Base-by-base conservation (phyloP, 345 rosid genomes). In the Aurinia saxatilis region DNA sequence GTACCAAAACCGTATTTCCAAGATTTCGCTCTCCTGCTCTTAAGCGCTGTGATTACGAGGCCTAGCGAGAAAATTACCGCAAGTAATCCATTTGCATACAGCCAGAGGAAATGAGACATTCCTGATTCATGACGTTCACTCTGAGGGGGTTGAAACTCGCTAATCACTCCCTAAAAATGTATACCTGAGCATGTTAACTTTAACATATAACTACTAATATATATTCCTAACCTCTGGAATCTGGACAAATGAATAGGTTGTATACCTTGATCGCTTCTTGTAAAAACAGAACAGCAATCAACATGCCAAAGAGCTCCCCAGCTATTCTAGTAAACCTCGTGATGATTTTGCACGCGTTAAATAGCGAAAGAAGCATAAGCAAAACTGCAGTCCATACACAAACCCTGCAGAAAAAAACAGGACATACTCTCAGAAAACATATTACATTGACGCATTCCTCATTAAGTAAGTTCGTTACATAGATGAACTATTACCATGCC, bases 251-350 rank as follows among this genome's bases (percentile, higher is more conserved):
- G 39, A 33, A 5, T 17, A n/a, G 49, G 27, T 23, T 52, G 35
- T 77, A 88, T 77, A 88, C 91, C 87, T 78, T 86, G 48, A 84
- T 17, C 68, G 95, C 91, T 77, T 90, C 87, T 78, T 90, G 95
- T 57, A 90, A 76, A 66, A 90, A 90, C 30, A 86, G 81, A 68
- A 86, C 85, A 27, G 88, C 68, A 33, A 84, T 90, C 74, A 90
- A 49, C 91, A 84, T 81, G 75, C 91, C 95, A 60, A 86, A 86
- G 47, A 84, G 82, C 60, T 90, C 95, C 2, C 82, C 95, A 14
- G 85, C 91, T 10, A 90, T 72, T 77, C 97, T 79, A 1, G 90
- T 84, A 67, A 90, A 90, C 60, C 78, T 79, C 7, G 59, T 65
- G 59, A 86, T 83, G 67, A 90, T 59, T 31, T 59, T 76, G 35